These are phyloP conservation scores for Penicillium waksmanii DNA, from an alignment of 495 filamentous ascomycete genomes.

Conservation along the genomic window DNA sequence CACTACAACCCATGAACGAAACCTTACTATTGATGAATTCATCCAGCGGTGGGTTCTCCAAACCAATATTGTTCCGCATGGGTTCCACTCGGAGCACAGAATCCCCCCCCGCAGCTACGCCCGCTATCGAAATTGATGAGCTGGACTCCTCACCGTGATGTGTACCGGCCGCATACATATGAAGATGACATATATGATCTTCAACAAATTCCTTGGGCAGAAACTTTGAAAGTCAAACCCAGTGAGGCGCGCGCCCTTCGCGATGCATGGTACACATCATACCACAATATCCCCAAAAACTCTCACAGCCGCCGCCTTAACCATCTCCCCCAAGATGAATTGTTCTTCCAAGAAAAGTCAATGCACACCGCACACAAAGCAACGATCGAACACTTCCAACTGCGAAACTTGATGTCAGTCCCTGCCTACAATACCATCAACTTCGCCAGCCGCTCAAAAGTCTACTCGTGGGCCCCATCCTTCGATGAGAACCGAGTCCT, in stretches of 20 bases:
- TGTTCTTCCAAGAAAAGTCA: slow-evolving; percentile 68
- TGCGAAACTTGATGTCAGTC: slow-evolving; percentile 80
- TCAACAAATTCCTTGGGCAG: slow-evolving; percentile 78
- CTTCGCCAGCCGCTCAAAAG: slow-evolving; percentile 66
- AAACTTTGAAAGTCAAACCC: slow-evolving; percentile 62
- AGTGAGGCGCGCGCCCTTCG: slow-evolving; percentile 62
- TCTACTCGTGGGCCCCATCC: slow-evolving; percentile 51
- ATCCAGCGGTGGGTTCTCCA: slow-evolving; percentile 45
- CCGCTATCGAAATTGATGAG: slow-evolving; percentile 36
- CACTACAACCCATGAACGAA: slow-evolving; percentile 45
- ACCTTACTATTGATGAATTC: slow-evolving; percentile 49
- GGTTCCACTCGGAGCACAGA: slow-evolving; percentile 27
- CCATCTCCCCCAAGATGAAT: slow-evolving; percentile 34
- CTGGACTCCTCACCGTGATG: slow-evolving; percentile 46
- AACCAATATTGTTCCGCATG: slow-evolving; percentile 22
- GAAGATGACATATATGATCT: slow-evolving; percentile 66
- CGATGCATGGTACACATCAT: slow-evolving; percentile 49
- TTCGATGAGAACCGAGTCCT: slow-evolving; percentile 48
- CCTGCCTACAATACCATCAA: slow-evolving; percentile 75
- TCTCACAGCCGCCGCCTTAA: slow-evolving; percentile 29
- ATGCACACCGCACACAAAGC: slow-evolving; percentile 70
- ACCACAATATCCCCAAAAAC: slow-evolving; percentile 44
- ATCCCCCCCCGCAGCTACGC: slow-evolving; percentile 23
- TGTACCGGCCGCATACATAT: slow-evolving; percentile 47
- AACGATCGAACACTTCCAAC: slow-evolving; percentile 80